Percentiles rank a stretch among this genome's conserved stretches.
Conservation (phyloP, 2,329 filamentous ascomycete genomes). For the Fusarium nematophilum region DNA sequence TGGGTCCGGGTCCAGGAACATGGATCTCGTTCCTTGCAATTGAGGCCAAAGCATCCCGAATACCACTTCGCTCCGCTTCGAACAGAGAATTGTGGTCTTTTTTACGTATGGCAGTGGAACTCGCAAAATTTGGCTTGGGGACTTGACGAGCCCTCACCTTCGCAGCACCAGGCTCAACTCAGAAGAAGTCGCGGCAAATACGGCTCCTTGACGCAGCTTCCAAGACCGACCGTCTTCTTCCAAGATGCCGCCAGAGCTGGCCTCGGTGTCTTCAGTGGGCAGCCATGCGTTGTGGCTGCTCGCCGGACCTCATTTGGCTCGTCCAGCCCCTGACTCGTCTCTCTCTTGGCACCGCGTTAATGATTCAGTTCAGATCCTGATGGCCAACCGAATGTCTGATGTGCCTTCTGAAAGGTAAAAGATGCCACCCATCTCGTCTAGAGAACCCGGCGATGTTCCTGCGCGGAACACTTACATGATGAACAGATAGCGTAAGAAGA, state of each 20-base stretch:
- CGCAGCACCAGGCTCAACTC: too few relatives aligned
- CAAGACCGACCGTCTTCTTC: not conserved
- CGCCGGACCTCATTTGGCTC: not conserved
- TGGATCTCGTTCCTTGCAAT: slow-evolving; percentile 4
- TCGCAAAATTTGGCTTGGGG: too few relatives aligned
- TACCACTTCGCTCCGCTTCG: not conserved
- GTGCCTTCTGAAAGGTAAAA: too few relatives aligned
- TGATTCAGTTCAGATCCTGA: not conserved
- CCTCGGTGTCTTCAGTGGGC: not conserved
- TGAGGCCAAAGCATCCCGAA: not conserved
- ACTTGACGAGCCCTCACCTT: too few relatives aligned
- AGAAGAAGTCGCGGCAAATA: too few relatives aligned
- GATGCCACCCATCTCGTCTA: not conserved
- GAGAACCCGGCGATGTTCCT: too few relatives aligned
- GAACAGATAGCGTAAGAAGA: too few relatives aligned
- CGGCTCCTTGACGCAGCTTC: not conserved
- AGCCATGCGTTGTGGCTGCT: not conserved
- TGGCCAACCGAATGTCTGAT: not conserved
- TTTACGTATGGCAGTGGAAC: not conserved
- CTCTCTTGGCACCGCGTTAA: not conserved
- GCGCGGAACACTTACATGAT: too few relatives aligned
- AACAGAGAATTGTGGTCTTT: not conserved
- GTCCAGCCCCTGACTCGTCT: not conserved
- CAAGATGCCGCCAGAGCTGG: not conserved
- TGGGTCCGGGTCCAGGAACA: not conserved